Conservation (phyloP, 805 yeast species). For the Ogataea nakhonphanomensis region DNA sequence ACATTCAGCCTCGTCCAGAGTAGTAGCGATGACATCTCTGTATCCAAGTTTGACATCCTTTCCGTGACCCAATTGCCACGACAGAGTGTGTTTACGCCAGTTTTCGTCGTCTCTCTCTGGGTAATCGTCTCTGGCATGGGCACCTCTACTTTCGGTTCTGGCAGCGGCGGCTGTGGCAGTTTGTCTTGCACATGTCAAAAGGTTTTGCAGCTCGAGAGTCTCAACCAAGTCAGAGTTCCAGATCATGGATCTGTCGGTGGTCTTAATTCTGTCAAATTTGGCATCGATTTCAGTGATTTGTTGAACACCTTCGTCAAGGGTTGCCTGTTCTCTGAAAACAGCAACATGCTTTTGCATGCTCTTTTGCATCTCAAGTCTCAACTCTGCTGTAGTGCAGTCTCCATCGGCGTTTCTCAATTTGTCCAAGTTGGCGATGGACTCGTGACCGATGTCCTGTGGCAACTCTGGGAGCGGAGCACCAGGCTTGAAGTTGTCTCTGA, state of each 20-base stretch:
- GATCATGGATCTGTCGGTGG: slow-evolving; percentile 95
- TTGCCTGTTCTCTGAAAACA: slow-evolving; percentile 91
- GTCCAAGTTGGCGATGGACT: slow-evolving; percentile 88
- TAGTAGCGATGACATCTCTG: slow-evolving; percentile 78
- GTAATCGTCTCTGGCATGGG: slow-evolving; percentile 97
- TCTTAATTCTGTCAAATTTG: slow-evolving; percentile 70
- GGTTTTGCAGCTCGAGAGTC: slow-evolving; percentile 92
- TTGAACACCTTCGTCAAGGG: slow-evolving; percentile 86
- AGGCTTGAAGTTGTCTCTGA: slow-evolving; percentile 80
- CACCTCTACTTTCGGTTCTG: slow-evolving; percentile 97
- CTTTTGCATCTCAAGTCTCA: slow-evolving; percentile 90
- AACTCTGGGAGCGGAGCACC: slow-evolving; percentile 81
- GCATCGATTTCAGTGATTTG: slow-evolving; percentile 74
- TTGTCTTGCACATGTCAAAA: slow-evolving; percentile 95
- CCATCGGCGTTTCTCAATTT: slow-evolving; percentile 83
- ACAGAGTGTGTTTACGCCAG: slow-evolving; percentile 97
- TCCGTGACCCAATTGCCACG: slow-evolving; percentile 79
- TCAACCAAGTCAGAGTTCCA: slow-evolving; percentile 98
- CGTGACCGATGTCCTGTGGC: slow-evolving; percentile 83
- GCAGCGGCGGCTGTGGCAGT: slow-evolving; percentile 93
- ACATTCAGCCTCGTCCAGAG: slow-evolving; percentile 90
- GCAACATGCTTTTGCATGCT: slow-evolving; percentile 97
- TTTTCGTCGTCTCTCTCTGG: slow-evolving; percentile 92
- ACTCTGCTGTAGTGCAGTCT: slow-evolving; percentile 75
- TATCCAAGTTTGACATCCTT: slow-evolving; percentile 71